Evolutionary conservation across 2,329 filamentous ascomycete genomes (phyloP).

Genomic region (Trichoderma aggressivum): DNA sequence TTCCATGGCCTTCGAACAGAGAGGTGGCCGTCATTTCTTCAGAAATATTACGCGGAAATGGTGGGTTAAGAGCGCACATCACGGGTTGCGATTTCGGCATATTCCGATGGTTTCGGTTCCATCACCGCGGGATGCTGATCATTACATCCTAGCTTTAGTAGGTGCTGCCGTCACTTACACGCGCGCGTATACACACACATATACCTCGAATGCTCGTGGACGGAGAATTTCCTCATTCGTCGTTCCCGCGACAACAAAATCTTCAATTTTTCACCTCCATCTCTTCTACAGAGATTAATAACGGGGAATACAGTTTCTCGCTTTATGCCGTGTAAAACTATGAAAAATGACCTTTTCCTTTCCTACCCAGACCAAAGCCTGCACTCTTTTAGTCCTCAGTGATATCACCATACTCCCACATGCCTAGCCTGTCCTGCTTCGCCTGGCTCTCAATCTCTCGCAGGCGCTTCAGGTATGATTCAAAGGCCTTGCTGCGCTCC

Average conservation of each 20-base stretch:
- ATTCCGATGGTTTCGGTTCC: background rate
- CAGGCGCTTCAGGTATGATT: conserved; percentile 67
- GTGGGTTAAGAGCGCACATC: background rate
- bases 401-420: conserved; percentile 98
- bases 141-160: background rate
- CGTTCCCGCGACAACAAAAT: background rate
- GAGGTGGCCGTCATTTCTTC: background rate
- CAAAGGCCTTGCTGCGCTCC: conserved; percentile 71
- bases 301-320: background rate
- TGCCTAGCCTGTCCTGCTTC: conserved; percentile 75
- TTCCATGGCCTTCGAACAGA: background rate
- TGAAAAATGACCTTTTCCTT: background rate
- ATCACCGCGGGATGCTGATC: background rate
- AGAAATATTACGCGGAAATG: background rate
- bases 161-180: background rate
- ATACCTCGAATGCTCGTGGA: background rate
- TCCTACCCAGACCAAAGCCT: background rate
- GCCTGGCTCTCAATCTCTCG: conserved; percentile 72
- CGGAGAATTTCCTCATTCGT: background rate
- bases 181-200: background rate
- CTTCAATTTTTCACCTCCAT: background rate
- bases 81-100: background rate
- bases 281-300: background rate
- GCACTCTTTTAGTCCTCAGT: conserved; percentile 69
- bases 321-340: background rate